Base-by-base conservation (phyloP, 495 filamentous ascomycete species). In the Pyronema domesticum region DNA sequence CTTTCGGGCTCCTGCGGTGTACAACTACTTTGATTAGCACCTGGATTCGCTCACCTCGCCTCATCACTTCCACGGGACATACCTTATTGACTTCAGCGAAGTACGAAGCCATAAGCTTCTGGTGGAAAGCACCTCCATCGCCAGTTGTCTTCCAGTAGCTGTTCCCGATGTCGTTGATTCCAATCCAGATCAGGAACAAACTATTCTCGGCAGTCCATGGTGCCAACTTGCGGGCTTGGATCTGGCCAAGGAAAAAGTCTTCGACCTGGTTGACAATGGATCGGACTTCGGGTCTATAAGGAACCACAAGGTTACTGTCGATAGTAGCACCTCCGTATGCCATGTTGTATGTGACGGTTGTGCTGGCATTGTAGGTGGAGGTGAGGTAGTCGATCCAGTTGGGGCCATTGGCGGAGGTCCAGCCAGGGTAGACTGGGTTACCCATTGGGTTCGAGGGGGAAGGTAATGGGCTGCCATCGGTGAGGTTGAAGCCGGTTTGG, bases 101-200 rank as follows among this genome's bases (percentile, higher is more conserved):
- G 51, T 86, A 83, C 40, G 73, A 72, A 13, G 71, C 68, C 63
- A 82, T 76, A n/a, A 85, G 73, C 30, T 60, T 63, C 6, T 66
- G 67, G 23, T 77, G 71, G 50, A 85, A 65, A 4, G 55, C 61
- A 7, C 65, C 66, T 5, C 67, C 62, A 42, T 73, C 56, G 18
- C 69, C 65, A n/a, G 68, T 60, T 2, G n/a, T 34, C 7, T 46
- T 30, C 55, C 67, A 74, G 66, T 77, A 85, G 17, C 71, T 72
- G 61, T 80, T 81, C 1, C 81, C 81, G 10, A 87, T 73, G 58
- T 91, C 85, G 57, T 91, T 91, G 57, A 91, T 80, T 36, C 85
- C 84, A 51, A 88, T 81, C 74, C 80, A 91, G 43, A 84, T 69
- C 3, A 75, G 76, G 65, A 85, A 84, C 30, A 89, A 70, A 0